Conservation (phyloP, 2,329 filamentous ascomycete species). For the Amphichorda felina region DNA sequence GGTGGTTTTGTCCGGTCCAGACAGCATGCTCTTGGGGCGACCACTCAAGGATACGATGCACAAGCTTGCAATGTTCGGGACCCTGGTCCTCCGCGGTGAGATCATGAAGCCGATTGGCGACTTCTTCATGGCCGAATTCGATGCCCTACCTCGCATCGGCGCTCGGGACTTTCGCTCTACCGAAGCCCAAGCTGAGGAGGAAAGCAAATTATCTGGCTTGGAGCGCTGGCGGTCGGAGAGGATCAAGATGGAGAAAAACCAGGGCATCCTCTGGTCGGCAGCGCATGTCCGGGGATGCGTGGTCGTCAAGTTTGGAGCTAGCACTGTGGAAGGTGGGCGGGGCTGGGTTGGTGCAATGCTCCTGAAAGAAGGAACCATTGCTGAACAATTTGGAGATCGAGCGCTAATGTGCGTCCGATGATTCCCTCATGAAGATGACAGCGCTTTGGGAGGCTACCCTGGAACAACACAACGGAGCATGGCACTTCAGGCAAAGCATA, state of each 20-base stretch:
- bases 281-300: constrained; percentile 73
- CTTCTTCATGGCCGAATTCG: constrained; percentile 74
- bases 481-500: no score
- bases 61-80: constrained; percentile 67
- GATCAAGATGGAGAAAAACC: constrained; percentile 43
- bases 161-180: constrained; percentile 60
- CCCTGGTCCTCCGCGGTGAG: constrained; percentile 68
- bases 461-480: no score
- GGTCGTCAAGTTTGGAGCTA: constrained; percentile 82
- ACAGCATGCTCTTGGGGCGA: constrained; percentile 23
- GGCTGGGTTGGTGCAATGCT: constrained; percentile 72
- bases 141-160: constrained; percentile 67
- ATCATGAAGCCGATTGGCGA: constrained; percentile 52
- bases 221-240: constrained; percentile 44
- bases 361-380: constrained; percentile 59
- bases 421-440: constrained; percentile 6
- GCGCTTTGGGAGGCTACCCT: no score
- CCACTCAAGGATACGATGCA: constrained; percentile 55
- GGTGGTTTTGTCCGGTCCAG: constrained; percentile 56
- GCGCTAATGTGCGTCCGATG: constrained; percentile 63
- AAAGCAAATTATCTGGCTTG: constrained; percentile 22
- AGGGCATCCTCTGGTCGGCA: constrained; percentile 68
- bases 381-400: constrained; percentile 64
- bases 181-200: constrained; percentile 30
- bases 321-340: constrained; percentile 68